Base-by-base conservation (phyloP, 1,284 basidiomycete genomes). In the Tremellales sp. region DNA sequence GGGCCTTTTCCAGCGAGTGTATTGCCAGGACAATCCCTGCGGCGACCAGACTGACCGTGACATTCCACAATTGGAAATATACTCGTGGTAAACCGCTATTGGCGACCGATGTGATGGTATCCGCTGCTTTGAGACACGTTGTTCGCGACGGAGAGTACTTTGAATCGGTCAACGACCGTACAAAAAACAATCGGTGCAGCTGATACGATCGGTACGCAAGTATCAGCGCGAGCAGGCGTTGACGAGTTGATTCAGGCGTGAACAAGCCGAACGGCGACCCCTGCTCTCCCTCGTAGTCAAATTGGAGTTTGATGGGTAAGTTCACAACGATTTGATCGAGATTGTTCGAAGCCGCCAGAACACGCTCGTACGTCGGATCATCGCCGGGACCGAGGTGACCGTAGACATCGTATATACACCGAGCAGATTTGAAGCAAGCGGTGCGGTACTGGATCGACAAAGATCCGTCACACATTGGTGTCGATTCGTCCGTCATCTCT, bases 151-250 rank as follows among this genome's bases (percentile, higher is more conserved):
- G 19, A 8, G 24, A 3, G 19, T 49, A 49, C 3, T 11, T 17
- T 4, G 19, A 4, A 22, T 45, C 35, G 12, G 41, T 25, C 11
- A 49, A 35, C 3, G 48, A 44, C 24, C 40, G 44, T 8, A 49
- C 43, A 22, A 40, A 49, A 27, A 35, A 49, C 13, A 39, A 17
- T 26, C 48, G 42, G 35, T 49, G 48, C 15, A 44, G 11, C 21
- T 44, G 48, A 19, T 49, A 49, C 7, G 33, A 44, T n/a, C 48
- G 42, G 25, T 49, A 43, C 6, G 48, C 48, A 5, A 49, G 26
- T 4, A 26, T 40, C 26, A 49, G 21, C 5, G 21, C 43, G 23
- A 49, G 17, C 22, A 49, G 43, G 6, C 45, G 22, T 15, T 36
- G 5, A 6, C 40, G 27, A 3, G 6, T 17, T n/a, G 33, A 15